Base-by-base conservation (phyloP, 2,329 filamentous ascomycete species). In the Ascochyta clinopodiicola region DNA sequence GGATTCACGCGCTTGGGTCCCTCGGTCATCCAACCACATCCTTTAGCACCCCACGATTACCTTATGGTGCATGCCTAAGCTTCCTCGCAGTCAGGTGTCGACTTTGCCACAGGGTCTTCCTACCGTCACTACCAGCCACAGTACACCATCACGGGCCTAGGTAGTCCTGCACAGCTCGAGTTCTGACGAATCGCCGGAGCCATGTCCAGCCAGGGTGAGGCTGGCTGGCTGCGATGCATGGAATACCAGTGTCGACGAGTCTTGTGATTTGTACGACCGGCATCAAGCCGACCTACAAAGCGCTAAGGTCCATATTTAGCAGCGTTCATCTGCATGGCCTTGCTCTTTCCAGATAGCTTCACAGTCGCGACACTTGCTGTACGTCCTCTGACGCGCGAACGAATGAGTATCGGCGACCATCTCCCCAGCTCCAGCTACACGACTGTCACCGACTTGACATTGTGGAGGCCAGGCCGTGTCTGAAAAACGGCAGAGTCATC, bases 291-390 rank as follows among this genome's bases (percentile, higher is more conserved):
- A 44, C 1, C 34, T 35, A 2, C 39, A 17, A 22, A 37, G 36
- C 17, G 40, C 45, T 37, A 42, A 55, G 4, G 12, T 46, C 47
- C 22, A 46, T 43, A 25, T 21, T 51, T 56, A 51, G 52, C 15
- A 56, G 31, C 52, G 34, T 24, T 12, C 10, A n/a, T 22, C 34
- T 39, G 44, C 39, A 35, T 45, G 40, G 35, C 44, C 27, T 27
- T 44, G 19, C 44, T 21, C 34, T 13, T 25, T 17, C 6, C 22
- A 48, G 32, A 12, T 17, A 29, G 10, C 7, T 15, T 29, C n/a
- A 12, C 27, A 19, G 12, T 32, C 9, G 24, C 24, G 12, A 48
- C 34, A 39, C 32, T 35, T 17, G n/a, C 6, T 19, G 24, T 17
- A 21, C 9, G 36, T 42, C 38, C 45, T 55, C 22, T 50, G 45